These are phyloP conservation scores for Exsudoporus frostii DNA, from an alignment of 768 basidiomycete genomes.

Conservation along the genomic window DNA sequence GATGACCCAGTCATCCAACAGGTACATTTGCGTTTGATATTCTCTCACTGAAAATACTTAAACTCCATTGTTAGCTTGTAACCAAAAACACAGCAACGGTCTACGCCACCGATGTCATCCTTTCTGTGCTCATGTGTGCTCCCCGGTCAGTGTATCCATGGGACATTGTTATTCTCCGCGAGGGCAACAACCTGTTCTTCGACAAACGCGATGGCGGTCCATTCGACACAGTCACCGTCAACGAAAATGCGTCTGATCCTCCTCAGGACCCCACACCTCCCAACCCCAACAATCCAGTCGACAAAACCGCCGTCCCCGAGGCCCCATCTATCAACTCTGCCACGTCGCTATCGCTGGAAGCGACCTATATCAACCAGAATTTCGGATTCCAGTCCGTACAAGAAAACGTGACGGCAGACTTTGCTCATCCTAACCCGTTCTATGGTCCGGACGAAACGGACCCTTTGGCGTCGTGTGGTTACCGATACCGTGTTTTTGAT, in stretches of 20 bases:
- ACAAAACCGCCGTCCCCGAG: slow-evolving; percentile 61
- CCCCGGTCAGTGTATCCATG: slow-evolving; percentile 95
- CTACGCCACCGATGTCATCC: slow-evolving; percentile 93
- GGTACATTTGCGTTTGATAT: slow-evolving; percentile 38
- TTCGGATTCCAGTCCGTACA: slow-evolving; percentile 94
- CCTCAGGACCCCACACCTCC: slow-evolving; percentile 78
- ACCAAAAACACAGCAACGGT: slow-evolving; percentile 78
- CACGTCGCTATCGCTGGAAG: slow-evolving; percentile 91
- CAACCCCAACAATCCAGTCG: slow-evolving; percentile 73
- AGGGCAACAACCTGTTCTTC: slow-evolving; percentile 90
- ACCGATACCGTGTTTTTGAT: slow-evolving; percentile 94
- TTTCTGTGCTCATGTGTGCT: slow-evolving; percentile 94
- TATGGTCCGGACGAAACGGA: slow-evolving; percentile 92
- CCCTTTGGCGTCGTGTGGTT: slow-evolving; percentile 92
- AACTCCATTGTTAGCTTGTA: slow-evolving; percentile 55
- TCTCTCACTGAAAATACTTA: slow-evolving; percentile 1
- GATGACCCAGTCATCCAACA: slow-evolving; percentile 97
- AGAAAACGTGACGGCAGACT: slow-evolving; percentile 67
- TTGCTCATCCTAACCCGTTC: slow-evolving; percentile 92
- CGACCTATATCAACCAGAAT: slow-evolving; percentile 98
- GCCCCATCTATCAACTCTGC: slow-evolving; percentile 88
- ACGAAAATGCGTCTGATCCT: slow-evolving; percentile 96
- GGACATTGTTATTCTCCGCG: slow-evolving; percentile 95
- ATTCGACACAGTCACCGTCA: slow-evolving; percentile 96
- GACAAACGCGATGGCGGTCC: slow-evolving; percentile 98